These are phyloP conservation scores for Stygiomarasmius scandens DNA, from an alignment of 1,284 basidiomycete species.

Conservation along the genomic window DNA sequence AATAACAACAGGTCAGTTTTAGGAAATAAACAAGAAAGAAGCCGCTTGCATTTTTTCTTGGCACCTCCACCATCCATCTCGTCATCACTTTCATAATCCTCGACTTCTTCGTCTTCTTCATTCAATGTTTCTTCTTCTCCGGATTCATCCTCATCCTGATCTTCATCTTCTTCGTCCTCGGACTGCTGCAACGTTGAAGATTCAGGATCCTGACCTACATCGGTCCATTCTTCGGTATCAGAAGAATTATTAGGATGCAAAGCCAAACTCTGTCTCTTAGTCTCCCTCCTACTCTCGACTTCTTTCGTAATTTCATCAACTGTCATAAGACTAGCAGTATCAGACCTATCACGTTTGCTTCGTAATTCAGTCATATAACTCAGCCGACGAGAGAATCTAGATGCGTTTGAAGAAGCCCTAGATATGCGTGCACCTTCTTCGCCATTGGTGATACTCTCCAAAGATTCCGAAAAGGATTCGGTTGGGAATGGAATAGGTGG, in stretches of 20 bases:
- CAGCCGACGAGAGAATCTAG: constrained; percentile 64
- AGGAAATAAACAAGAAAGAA: neutral
- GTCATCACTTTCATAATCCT: constrained; percentile 41
- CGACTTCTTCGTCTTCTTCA: constrained; percentile 41
- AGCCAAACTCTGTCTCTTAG: constrained; percentile 51
- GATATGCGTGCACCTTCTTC: constrained; percentile 23
- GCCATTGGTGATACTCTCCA: constrained; percentile 55
- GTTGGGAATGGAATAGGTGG: constrained; percentile 82
- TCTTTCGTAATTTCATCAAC: constrained; percentile 98
- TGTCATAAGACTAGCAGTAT: constrained; percentile 90
- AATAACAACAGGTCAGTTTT: constrained; percentile 24
- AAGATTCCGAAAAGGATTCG: constrained; percentile 78
- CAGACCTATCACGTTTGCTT: constrained; percentile 80
- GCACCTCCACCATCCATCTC: constrained; percentile 58
- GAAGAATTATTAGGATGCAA: constrained; percentile 43
- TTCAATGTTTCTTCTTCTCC: constrained; percentile 50
- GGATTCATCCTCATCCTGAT: constrained; percentile 46
- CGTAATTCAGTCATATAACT: constrained; percentile 80
- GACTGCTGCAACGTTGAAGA: constrained; percentile 2
- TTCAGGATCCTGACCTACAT: constrained; percentile 50
- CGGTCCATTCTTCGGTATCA: constrained; percentile 70
- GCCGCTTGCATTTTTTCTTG: constrained; percentile 60
- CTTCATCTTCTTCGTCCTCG: constrained; percentile 36
- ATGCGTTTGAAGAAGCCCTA: constrained; percentile 54
- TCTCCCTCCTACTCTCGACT: constrained; percentile 81